A percentile compares a stretch with the other conserved stretches of the same genome.
Evolutionary conservation across 2,329 filamentous ascomycete species (phyloP).

Genomic region (Diaporthe humulicola): DNA sequence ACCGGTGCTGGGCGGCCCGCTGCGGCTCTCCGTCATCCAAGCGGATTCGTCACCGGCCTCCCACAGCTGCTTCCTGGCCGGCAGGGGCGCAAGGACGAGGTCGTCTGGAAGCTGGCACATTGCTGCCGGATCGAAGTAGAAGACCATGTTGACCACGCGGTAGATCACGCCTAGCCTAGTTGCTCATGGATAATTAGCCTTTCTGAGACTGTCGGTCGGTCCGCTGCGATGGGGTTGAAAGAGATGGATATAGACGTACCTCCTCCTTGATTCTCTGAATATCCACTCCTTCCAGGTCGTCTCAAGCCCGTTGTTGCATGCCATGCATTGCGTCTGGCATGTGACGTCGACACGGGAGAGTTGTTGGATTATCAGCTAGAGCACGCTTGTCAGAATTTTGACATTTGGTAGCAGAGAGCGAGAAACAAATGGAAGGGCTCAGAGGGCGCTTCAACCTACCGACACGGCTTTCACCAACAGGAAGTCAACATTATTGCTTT

Average conservation of each 20-base stretch:
- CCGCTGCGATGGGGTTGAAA: background rate
- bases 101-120: background rate
- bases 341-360: background rate
- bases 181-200: background rate
- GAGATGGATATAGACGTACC: background rate
- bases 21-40: background rate
- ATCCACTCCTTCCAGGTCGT: background rate
- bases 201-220: too few species aligned
- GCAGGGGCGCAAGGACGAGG: conserved; percentile 2
- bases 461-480: background rate
- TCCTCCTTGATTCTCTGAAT: background rate
- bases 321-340: background rate
- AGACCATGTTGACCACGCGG: background rate
- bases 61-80: background rate
- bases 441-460: background rate
- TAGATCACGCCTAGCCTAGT: background rate
- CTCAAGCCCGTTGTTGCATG: background rate
- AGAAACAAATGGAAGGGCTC: background rate
- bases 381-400: background rate
- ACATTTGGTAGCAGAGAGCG: background rate
- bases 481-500: background rate
- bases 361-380: background rate
- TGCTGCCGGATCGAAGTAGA: background rate
- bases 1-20: background rate
- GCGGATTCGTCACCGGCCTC: background rate